phyloP scores from a whole-genome alignment of 2,329 filamentous ascomycete species.

The Fusarium torulosum region DNA sequence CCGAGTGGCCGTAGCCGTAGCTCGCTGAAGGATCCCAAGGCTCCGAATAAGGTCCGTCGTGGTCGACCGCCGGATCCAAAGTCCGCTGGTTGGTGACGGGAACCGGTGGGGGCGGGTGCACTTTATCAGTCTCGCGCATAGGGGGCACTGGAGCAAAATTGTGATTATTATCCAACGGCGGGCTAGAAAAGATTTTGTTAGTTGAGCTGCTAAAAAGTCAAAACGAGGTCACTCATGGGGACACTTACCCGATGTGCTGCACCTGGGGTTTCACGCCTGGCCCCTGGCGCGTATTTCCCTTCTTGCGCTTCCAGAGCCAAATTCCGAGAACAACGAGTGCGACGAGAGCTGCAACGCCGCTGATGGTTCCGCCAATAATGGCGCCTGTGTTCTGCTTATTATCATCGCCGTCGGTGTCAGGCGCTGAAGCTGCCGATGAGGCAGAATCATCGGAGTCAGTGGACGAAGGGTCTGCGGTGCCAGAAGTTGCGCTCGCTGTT shows the following conservation, averaged over 20 bases:
- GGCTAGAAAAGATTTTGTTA: slow-evolving; percentile 45
- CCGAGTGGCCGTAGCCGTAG: slow-evolving; percentile 34
- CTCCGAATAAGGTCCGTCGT: slow-evolving; percentile 33
- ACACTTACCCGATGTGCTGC: slow-evolving; percentile 58
- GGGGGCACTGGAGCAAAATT: slow-evolving; percentile 49
- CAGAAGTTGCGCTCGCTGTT: slow-evolving; percentile 30
- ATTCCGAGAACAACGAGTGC: slow-evolving; percentile 58
- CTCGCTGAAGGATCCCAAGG: slow-evolving; percentile 35
- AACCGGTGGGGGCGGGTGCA: slow-evolving; percentile 32
- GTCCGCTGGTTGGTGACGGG: slow-evolving; percentile 36
- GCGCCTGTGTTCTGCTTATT: slow-evolving; percentile 58
- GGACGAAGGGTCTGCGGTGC: slow-evolving; percentile 37
- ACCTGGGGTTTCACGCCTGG: slow-evolving; percentile 56
- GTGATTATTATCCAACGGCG: slow-evolving; percentile 44
- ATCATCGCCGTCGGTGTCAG: slow-evolving; percentile 46
- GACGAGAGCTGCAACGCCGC: slow-evolving; percentile 62
- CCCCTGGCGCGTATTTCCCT: slow-evolving; percentile 57
- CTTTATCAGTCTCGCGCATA: slow-evolving; percentile 47
- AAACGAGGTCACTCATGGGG: slow-evolving; percentile 4
- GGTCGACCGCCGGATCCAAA: slow-evolving; percentile 34
- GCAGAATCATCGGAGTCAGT: slow-evolving; percentile 35
- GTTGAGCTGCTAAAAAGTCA: slow-evolving; percentile 13
- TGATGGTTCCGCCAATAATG: slow-evolving; percentile 67
- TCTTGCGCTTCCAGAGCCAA: slow-evolving; percentile 60
- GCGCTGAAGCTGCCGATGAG: slow-evolving; percentile 47